phyloP scores from a whole-genome alignment of 306 rosid species.

The Alnus glutinosa region DNA sequence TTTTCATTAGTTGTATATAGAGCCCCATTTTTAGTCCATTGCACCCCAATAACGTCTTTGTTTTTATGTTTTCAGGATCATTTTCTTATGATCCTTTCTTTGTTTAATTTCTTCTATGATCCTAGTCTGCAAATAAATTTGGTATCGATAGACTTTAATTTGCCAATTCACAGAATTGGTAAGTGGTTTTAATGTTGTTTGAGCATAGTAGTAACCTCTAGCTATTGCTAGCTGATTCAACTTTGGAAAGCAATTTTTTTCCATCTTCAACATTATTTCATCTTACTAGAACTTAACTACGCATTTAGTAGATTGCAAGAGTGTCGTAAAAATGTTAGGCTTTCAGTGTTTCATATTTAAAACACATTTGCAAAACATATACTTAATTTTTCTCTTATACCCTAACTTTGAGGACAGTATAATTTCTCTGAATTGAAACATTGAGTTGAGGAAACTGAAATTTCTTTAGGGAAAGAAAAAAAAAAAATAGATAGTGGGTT shows the following conservation, averaged over 20 bases:
- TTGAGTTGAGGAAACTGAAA: not conserved
- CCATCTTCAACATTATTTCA: not conserved
- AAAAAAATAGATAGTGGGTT: not conserved
- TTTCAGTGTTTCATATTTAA: not conserved
- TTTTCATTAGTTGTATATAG: not conserved
- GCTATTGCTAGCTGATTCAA: not conserved
- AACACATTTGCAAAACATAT: not conserved
- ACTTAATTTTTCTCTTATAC: not conserved
- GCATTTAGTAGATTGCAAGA: not conserved
- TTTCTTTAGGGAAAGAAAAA: not conserved
- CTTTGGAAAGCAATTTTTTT: not conserved
- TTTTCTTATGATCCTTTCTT: not conserved
- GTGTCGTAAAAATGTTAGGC: not conserved
- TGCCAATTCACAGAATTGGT: not conserved
- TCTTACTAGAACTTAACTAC: not conserved
- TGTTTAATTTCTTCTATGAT: not conserved
- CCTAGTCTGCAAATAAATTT: not conserved
- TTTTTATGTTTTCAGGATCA: not conserved
- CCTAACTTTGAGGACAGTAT: not conserved
- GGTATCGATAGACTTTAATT: not conserved
- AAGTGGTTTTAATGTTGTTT: not conserved
- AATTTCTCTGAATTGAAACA: not conserved
- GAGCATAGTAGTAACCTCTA: not conserved
- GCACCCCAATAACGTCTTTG: not conserved
- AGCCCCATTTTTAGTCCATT: not conserved